Percentiles rank a stretch among this genome's conserved stretches.
Conservation (phyloP, 176 grass and related monocot genomes). For the Metroxylon sagu region DNA sequence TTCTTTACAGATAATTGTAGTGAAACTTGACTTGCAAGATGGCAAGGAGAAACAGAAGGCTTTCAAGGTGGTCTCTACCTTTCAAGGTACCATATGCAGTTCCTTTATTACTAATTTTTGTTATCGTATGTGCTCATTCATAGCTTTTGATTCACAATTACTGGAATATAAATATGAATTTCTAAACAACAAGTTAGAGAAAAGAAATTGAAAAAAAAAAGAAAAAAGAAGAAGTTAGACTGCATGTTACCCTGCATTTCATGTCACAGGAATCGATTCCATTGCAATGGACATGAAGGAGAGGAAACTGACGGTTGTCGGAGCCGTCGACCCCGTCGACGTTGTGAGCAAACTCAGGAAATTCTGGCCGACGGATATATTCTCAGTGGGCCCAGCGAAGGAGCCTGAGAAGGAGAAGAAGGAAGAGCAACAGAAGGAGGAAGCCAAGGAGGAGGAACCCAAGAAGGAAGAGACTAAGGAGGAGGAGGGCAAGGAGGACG, state of each 20-base stretch:
- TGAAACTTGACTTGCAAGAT: slow-evolving; percentile 64
- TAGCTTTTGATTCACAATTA: too few relatives aligned
- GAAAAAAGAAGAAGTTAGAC: background rate
- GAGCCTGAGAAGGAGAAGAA: slow-evolving; percentile 57
- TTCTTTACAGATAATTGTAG: slow-evolving; percentile 62
- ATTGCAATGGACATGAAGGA: slow-evolving; percentile 68
- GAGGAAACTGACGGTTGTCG: slow-evolving; percentile 63
- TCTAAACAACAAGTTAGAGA: too few relatives aligned
- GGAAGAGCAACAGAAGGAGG: slow-evolving; percentile 25
- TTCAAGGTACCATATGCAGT: slow-evolving; percentile 27
- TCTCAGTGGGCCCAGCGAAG: slow-evolving; percentile 54
- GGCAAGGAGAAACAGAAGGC: slow-evolving; percentile 83
- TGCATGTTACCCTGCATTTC: background rate
- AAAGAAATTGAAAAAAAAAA: too few relatives aligned
- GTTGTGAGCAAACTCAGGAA: slow-evolving; percentile 86
- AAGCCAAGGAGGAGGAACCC: slow-evolving; percentile 2
- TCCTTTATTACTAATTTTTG: background rate
- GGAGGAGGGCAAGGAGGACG: slow-evolving; percentile 11
- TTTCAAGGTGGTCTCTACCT: slow-evolving; percentile 48
- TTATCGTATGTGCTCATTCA: too few relatives aligned
- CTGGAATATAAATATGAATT: too few relatives aligned
- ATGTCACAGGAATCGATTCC: slow-evolving; percentile 49
- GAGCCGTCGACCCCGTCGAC: slow-evolving; percentile 57
- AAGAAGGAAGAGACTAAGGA: slow-evolving; percentile 29
- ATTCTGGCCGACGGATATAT: slow-evolving; percentile 39